A percentile compares a stretch with the other conserved stretches of the same genome.
Evolutionary conservation across 2,329 filamentous ascomycete species (phyloP).

Genomic region (Nothophoma quercina): DNA sequence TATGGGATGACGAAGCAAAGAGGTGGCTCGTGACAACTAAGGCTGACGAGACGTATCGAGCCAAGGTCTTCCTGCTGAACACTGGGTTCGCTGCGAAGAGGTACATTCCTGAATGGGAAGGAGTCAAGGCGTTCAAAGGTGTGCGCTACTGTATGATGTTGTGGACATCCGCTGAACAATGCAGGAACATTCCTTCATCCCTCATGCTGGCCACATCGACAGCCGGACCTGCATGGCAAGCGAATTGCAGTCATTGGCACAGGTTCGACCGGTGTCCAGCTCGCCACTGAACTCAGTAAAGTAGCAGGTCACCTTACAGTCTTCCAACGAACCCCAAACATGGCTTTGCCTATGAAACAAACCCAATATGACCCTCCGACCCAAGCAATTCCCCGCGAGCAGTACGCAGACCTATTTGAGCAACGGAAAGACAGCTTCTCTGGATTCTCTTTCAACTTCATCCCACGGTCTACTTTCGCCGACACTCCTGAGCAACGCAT

Average conservation of each 20-base stretch:
- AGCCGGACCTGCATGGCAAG: conserved; percentile 62
- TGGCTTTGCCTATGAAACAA: conserved; percentile 34
- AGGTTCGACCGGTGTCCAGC: conserved; percentile 68
- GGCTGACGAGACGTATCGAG: conserved; percentile 48
- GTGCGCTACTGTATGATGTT: too few relatives aligned
- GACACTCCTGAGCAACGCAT: conserved; percentile 25
- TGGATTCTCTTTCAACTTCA: conserved; percentile 33
- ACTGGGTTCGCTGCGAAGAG: conserved; percentile 58
- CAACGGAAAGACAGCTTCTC: conserved; percentile 18
- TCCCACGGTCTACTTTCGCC: conserved; percentile 28
- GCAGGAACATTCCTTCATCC: too few relatives aligned
- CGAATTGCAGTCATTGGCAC: conserved; percentile 65
- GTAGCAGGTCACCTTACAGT: conserved; percentile 60
- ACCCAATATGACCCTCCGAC: conserved; percentile 39
- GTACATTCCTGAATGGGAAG: conserved; percentile 52
- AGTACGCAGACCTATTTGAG: conserved; percentile 31
- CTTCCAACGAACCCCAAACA: conserved; percentile 67
- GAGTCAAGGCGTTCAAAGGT: conserved; percentile 41
- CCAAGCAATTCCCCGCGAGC: conserved; percentile 51
- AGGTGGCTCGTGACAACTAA: conserved; percentile 57
- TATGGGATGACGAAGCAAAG: conserved; percentile 47
- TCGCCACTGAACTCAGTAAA: conserved; percentile 65
- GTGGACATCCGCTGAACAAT: too few relatives aligned
- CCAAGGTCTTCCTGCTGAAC: conserved; percentile 57
- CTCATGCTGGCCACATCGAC: too few relatives aligned